Percentiles rank a stretch among this genome's conserved stretches.
These are phyloP conservation scores for Alternaria longipes DNA, from an alignment of 2,329 filamentous ascomycete genomes.

Conservation along the genomic window DNA sequence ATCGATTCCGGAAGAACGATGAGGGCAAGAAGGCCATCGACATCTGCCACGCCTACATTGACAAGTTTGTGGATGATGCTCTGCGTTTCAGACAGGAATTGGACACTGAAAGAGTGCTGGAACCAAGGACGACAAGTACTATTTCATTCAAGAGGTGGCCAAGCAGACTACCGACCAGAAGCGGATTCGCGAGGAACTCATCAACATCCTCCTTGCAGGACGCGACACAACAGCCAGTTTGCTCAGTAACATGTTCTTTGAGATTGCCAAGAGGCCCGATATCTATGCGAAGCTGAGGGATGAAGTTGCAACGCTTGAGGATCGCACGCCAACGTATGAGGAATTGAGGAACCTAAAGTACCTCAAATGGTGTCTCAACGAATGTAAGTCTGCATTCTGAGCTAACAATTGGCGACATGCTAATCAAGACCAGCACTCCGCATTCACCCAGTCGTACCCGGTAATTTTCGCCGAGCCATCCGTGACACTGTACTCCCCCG, in stretches of 20 bases:
- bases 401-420: background rate
- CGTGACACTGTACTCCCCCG: constrained; percentile 62
- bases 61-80: constrained; percentile 57
- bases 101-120: constrained; percentile 43
- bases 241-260: constrained; percentile 53
- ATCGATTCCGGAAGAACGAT: constrained; percentile 44
- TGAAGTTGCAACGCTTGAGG: constrained; percentile 47
- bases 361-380: constrained; percentile 67
- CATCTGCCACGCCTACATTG: constrained; percentile 56
- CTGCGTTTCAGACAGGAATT: constrained; percentile 44
- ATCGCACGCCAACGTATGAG: constrained; percentile 63
- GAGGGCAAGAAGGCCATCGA: constrained; percentile 52
- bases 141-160: constrained; percentile 59
- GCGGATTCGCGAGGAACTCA: constrained; percentile 55
- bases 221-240: constrained; percentile 53
- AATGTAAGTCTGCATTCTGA: constrained; percentile 56
- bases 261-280: constrained; percentile 52
- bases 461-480: constrained; percentile 61
- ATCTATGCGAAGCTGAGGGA: constrained; percentile 51
- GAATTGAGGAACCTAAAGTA: constrained; percentile 67
- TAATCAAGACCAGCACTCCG: constrained; percentile 55
- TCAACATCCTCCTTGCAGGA: constrained; percentile 57
- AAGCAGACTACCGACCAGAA: constrained; percentile 57
- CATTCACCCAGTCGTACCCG: constrained; percentile 63
- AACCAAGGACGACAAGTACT: constrained; percentile 51